phyloP scores from a whole-genome alignment of 331 rosid species.

The Malus hybrid region DNA sequence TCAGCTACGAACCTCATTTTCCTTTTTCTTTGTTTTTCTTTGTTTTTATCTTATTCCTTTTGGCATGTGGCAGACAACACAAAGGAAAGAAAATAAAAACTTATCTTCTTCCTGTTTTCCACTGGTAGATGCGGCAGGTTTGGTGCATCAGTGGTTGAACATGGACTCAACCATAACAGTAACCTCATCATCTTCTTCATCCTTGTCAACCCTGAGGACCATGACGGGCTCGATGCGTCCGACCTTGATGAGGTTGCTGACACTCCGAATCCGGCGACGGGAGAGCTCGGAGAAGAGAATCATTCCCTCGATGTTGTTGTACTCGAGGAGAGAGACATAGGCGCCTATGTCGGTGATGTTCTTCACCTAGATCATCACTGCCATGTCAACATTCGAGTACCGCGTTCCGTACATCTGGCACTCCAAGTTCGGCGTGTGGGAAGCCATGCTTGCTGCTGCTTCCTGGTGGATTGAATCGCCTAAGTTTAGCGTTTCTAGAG shows the following conservation, averaged over 20 bases:
- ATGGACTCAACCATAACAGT: too few species aligned
- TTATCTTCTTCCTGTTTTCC: too few species aligned
- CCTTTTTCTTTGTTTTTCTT: too few species aligned
- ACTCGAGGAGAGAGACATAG: too few species aligned
- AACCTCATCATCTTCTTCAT: not conserved
- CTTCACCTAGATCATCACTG: conserved; percentile 95
- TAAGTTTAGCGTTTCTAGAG: not conserved
- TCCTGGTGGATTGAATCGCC: not conserved
- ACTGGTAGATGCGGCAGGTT: too few species aligned
- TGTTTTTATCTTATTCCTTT: too few species aligned
- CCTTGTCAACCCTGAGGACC: conserved; percentile 94
- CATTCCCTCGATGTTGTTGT: too few species aligned
- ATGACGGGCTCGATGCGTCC: conserved; percentile 95
- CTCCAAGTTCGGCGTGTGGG: conserved; percentile 64
- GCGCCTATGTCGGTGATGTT: conserved; percentile 91
- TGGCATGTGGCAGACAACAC: too few species aligned
- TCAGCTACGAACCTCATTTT: too few species aligned
- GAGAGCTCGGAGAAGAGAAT: conserved; percentile 49
- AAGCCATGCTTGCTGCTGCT: conserved; percentile 31
- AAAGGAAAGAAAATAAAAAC: too few species aligned
- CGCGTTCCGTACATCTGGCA: conserved; percentile 90
- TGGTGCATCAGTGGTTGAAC: too few species aligned
- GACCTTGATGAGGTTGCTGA: conserved; percentile 77
- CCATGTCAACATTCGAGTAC: conserved; percentile 96
- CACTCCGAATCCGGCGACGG: conserved; percentile 94